Evolutionary conservation across 148 eudicot genomes (phyloP), one percentile per base, ranked within the genome.

Genomic region (Linanthus parryae): DNA sequence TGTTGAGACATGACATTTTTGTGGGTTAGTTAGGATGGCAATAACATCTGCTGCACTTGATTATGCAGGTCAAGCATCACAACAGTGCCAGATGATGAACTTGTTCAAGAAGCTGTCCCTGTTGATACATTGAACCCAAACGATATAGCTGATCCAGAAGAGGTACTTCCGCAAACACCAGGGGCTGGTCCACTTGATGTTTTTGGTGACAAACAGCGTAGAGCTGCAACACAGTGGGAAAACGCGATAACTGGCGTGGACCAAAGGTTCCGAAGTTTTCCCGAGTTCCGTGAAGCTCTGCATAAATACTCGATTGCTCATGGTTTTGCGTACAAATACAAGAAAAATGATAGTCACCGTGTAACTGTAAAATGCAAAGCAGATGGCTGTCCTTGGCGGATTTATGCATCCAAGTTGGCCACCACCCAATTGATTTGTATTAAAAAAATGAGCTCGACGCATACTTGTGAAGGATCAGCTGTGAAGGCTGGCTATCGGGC

Each of bases 31-130:
- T 16, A 23, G 35, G 23, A 36, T 45, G 38, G 56, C 17, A 38
- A 15, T 18, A 22, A 15, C 22, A 8, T 16, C 36, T 55, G n/a
- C n/a, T 56, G 47, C 37, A 53, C 28, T 42, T 42, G 20, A n/a
- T 42, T 3, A 27, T 59, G 54, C 67, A 77, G 80, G 72, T 81
- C 82, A 40, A 77, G 80, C 70, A 68, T 78, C 67, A 71, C 83
- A 41, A 71, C 83, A 16, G 69, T 37, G 8, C 73, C 87, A 49
- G 90, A 63, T 44, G 73, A 30, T n/a, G n/a, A 79, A 39, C 64
- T 53, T 26, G 59, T 61, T 50, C 73, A 71, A 34, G 54, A 45
- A 18, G 67, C 40, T 61, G 56, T 53, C 36, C 66, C 72, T 44
- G 36, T 66, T 48, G 64, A 59, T 66, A 34, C 39, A 9, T 50